Base-by-base conservation (phyloP, 108 stramenopile species). In the Phaeodactylum tricornutum region DNA sequence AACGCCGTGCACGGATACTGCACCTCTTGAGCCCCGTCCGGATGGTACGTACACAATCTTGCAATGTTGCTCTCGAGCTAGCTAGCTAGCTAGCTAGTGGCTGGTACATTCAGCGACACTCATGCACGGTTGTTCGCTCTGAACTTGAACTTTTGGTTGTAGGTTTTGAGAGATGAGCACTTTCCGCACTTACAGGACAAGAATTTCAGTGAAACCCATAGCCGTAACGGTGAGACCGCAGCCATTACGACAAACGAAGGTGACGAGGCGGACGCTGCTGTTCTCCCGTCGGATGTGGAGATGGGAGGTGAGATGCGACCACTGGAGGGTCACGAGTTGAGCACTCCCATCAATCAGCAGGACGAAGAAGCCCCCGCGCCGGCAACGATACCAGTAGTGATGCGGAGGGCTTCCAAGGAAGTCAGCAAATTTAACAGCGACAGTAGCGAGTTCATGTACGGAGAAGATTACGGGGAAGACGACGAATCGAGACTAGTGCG, bases 21-120 rank as follows among this genome's bases (percentile, higher is more conserved):
- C 69, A 75, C 43, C 56, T 75, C 2, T 55, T 75, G 42, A 15
- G 27, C 23, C 64, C 74, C 1, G 63, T 69, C 29, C 47, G 47
- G 45, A 53, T 62, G 60, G 66, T 72, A 46, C 25, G 71, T 60
- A 35, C 25, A 14, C 39, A n/a, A n/a, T n/a, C n/a, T n/a, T n/a
- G n/a, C n/a, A n/a, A n/a, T n/a, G n/a, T n/a, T n/a, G n/a, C n/a
- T n/a, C n/a, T n/a, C n/a, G n/a, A n/a, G n/a, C n/a, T n/a, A n/a
- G n/a, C n/a, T n/a, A n/a, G n/a, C n/a, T n/a, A n/a, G n/a, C n/a
- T n/a, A n/a, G n/a, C n/a, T n/a, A n/a, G n/a, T n/a, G n/a, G n/a
- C n/a, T n/a, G 4, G 31, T 4, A 24, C 20, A 45, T 2, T 45
- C 4, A 22, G 4, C 22, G 44, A 3, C 3, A 45, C 20, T 21